Evolutionary conservation across 371 early-diverging fungal species (phyloP).

Genomic region (Apophysomyces trapeziformis): DNA sequence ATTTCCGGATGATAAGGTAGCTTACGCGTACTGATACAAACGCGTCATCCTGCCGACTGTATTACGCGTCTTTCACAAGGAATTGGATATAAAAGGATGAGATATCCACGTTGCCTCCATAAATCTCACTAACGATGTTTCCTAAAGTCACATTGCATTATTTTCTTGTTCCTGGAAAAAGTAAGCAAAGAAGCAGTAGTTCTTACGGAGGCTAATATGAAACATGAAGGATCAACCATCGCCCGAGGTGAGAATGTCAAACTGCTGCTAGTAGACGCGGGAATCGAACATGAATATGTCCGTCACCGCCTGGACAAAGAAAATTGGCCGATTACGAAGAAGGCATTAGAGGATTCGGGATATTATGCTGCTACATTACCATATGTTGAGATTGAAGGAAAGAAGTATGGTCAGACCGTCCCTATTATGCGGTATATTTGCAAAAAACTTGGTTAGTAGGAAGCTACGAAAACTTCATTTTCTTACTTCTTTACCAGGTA

Average conservation of each 20-base stretch:
- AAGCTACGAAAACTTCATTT: background rate
- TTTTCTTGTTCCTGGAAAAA: background rate
- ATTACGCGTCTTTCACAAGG: background rate
- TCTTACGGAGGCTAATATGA: background rate
- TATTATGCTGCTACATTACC: constrained; percentile 6
- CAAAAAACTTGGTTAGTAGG: constrained; percentile 8
- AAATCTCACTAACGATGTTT: background rate
- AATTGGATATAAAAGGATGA: background rate
- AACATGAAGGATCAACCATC: background rate
- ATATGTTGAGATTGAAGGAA: constrained; percentile 9
- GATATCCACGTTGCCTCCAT: background rate
- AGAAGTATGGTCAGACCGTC: constrained; percentile 4
- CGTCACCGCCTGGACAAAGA: background rate
- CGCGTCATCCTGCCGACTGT: background rate
- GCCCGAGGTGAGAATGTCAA: constrained; percentile 12
- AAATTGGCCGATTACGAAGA: background rate
- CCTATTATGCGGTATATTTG: constrained; percentile 14
- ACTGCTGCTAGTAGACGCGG: constrained; percentile 18
- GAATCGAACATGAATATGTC: constrained; percentile 13
- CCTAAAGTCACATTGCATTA: background rate
- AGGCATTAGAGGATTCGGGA: background rate
- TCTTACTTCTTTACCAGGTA: background rate
- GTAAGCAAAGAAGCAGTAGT: background rate
- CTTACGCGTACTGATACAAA: background rate
- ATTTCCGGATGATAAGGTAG: background rate